Conservation (phyloP, 768 basidiomycete genomes). For the Lactarius vividus region DNA sequence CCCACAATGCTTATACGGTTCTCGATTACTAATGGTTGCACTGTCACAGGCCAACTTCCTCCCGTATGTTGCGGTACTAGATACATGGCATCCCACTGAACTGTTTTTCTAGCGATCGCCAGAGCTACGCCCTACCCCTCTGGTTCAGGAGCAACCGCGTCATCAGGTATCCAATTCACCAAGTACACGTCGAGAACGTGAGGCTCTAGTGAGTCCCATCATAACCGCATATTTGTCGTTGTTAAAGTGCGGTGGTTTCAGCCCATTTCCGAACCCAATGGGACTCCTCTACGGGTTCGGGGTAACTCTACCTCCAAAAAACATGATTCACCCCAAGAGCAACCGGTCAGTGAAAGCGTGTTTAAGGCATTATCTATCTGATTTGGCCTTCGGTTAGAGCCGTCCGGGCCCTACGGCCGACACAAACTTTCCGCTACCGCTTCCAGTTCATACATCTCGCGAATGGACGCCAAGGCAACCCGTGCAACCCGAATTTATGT, state of each 20-base stretch:
- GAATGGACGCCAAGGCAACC: constrained; percentile 18
- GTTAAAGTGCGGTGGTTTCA: background rate
- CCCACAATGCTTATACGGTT: background rate
- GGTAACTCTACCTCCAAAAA: background rate
- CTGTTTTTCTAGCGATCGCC: constrained; percentile 14
- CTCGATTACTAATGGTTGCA: background rate
- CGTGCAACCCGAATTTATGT: constrained; percentile 10
- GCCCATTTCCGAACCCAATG: background rate
- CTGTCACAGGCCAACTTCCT: constrained; percentile 4
- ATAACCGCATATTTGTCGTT: background rate
- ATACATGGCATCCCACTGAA: background rate
- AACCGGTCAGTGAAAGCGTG: constrained; percentile 1
- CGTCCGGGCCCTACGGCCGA: constrained; percentile 8
- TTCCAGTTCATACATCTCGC: background rate
- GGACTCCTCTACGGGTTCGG: background rate
- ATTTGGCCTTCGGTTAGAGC: background rate
- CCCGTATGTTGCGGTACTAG: constrained; percentile 1
- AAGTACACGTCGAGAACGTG: constrained; percentile 14
- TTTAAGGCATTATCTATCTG: background rate
- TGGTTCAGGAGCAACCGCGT: constrained; percentile 11
- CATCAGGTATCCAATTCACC: constrained; percentile 1
- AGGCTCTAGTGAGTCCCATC: constrained; percentile 9
- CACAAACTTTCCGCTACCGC: background rate
- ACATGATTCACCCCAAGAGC: constrained; percentile 5
- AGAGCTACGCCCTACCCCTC: background rate